Conservation (phyloP, 2,329 filamentous ascomycete species). For the Penicillium thymicola region DNA sequence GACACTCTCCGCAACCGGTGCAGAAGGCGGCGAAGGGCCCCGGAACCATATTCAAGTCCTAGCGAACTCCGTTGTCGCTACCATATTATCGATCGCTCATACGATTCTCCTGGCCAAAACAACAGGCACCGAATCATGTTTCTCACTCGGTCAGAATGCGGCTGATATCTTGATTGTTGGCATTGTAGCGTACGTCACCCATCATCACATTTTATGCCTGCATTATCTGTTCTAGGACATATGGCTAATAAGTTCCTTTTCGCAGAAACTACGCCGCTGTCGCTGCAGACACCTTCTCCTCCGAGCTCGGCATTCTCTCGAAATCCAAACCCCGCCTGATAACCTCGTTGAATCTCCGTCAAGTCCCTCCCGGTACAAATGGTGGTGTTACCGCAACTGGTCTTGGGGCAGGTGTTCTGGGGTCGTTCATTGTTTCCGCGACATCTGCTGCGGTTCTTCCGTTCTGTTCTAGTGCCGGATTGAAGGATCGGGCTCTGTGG, state of each 20-base stretch:
- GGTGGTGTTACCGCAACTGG: slow-evolving; percentile 81
- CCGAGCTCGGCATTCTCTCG: slow-evolving; percentile 89
- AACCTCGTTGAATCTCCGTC: slow-evolving; percentile 70
- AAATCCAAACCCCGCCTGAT: slow-evolving; percentile 74
- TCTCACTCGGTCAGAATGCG: slow-evolving; percentile 31
- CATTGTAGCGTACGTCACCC: slow-evolving; percentile 38
- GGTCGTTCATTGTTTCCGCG: slow-evolving; percentile 67
- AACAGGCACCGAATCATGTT: slow-evolving; percentile 34
- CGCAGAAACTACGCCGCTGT: slow-evolving; percentile 79
- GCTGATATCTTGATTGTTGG: slow-evolving; percentile 41
- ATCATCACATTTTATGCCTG: not conserved
- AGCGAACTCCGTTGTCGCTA: slow-evolving; percentile 80
- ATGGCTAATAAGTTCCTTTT: not conserved
- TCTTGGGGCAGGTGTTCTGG: slow-evolving; percentile 68
- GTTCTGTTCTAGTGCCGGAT: slow-evolving; percentile 55
- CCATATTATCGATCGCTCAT: slow-evolving; percentile 58
- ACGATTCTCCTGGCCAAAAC: slow-evolving; percentile 39
- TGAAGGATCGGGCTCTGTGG: slow-evolving; percentile 52
- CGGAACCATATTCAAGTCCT: slow-evolving; percentile 85
- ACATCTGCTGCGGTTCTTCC: slow-evolving; percentile 67
- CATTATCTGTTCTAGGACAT: not conserved
- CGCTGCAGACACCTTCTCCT: slow-evolving; percentile 89
- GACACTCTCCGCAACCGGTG: slow-evolving; percentile 72
- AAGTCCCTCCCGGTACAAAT: slow-evolving; percentile 87
- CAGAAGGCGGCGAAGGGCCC: slow-evolving; percentile 71